These are phyloP conservation scores for Teratosphaeriaceae sp. DNA, from an alignment of 2,329 filamentous ascomycete genomes.

Conservation along the genomic window DNA sequence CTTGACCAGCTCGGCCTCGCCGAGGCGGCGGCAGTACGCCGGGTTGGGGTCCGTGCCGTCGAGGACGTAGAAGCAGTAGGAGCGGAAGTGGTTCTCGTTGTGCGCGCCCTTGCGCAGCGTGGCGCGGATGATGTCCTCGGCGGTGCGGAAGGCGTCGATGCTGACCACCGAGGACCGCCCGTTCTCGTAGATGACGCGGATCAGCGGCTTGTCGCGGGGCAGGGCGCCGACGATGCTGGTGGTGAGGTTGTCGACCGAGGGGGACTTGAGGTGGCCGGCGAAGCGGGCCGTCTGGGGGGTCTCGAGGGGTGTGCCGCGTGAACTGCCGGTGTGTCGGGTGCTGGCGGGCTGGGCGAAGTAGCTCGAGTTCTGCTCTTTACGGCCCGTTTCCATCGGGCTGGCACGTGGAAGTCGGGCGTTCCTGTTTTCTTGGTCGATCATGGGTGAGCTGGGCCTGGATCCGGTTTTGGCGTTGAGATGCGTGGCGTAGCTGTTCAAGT, in stretches of 20 bases:
- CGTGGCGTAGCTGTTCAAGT: constrained; percentile 39
- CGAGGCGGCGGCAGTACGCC: constrained; percentile 70
- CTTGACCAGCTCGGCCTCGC: constrained; percentile 81
- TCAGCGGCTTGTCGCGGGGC: constrained; percentile 79
- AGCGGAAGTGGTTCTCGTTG: constrained; percentile 84
- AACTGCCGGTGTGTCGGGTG: too few species aligned
- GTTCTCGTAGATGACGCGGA: constrained; percentile 86
- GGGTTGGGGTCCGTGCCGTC: constrained; percentile 79
- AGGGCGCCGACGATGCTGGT: constrained; percentile 62
- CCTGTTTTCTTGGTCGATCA: constrained; percentile 51
- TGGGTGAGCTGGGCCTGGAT: constrained; percentile 67
- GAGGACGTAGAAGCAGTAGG: constrained; percentile 95
- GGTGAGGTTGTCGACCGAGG: constrained; percentile 77
- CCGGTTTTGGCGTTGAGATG: constrained; percentile 46
- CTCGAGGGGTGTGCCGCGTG: constrained; percentile 53
- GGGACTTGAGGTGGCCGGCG: constrained; percentile 66
- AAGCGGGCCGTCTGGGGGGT: constrained; percentile 55
- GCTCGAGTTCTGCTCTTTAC: constrained; percentile 42
- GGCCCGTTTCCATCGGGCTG: constrained; percentile 49
- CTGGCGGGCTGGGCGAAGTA: constrained; percentile 51
- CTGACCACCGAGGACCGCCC: constrained; percentile 91
- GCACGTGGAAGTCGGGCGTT: constrained; percentile 51
- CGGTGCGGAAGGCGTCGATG: constrained; percentile 82
- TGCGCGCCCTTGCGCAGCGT: constrained; percentile 83
- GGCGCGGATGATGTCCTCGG: constrained; percentile 86